Conservation (phyloP, 495 filamentous ascomycete species). For the Penicillium daleae region DNA sequence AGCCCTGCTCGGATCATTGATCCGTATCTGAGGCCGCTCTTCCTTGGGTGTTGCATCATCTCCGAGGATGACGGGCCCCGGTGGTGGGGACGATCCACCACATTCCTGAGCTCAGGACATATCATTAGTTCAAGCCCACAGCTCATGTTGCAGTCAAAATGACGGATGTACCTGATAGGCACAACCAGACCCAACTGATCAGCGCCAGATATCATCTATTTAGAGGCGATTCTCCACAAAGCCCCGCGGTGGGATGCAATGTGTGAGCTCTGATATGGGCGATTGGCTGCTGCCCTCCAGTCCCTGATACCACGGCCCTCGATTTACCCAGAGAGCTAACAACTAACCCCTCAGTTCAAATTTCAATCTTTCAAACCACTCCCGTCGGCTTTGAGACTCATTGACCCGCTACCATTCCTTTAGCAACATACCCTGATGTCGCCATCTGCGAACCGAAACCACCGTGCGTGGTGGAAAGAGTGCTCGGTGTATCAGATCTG, state of each 20-base stretch:
- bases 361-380: background rate
- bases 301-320: constrained; percentile 12
- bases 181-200: constrained; percentile 14
- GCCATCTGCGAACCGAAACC: constrained; percentile 37
- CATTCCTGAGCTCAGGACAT: background rate
- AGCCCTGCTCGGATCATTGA: background rate
- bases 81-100: constrained; percentile 24
- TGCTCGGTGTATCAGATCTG: constrained; percentile 70
- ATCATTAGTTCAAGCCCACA: constrained; percentile 10
- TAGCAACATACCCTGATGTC: constrained; percentile 26
- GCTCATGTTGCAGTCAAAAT: constrained; percentile 14
- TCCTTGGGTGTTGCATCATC: constrained; percentile 13
- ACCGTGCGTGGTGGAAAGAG: constrained; percentile 60
- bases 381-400: background rate
- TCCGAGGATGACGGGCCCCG: background rate
- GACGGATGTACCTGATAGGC: constrained; percentile 2
- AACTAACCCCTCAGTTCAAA: background rate
- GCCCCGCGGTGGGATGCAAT: constrained; percentile 32
- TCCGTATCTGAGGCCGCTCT: background rate
- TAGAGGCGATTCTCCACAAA: constrained; percentile 30
- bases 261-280: constrained; percentile 18
- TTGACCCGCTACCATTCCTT: background rate
- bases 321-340: constrained; percentile 7
- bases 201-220: constrained; percentile 13
- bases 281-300: constrained; percentile 14